Base-by-base conservation (phyloP, 176 grass and related monocot species). In the Rhynchospora tenuis region DNA sequence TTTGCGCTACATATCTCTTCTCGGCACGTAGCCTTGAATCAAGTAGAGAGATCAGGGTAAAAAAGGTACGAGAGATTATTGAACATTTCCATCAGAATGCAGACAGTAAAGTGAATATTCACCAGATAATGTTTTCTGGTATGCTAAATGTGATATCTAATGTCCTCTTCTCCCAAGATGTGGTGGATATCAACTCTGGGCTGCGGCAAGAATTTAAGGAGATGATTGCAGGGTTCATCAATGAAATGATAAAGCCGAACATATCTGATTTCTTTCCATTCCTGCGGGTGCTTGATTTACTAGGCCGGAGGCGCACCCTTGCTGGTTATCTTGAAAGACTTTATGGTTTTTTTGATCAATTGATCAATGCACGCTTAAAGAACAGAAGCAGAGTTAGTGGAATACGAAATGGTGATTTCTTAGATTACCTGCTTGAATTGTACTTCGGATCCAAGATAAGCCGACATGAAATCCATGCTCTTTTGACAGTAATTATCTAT, bases 221-320 rank as follows among this genome's bases (percentile, higher is more conserved):
- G 45, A 9, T 72, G 20, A 11, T 71, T 28, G 7, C 22, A 15
- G 15, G 43, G 31, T 3, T 19, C 11, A 6, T 72, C 59, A 7
- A 12, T 47, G 9, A 56, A n/a, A 24, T 12, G 23, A 2, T 22
- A 20, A 56, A 19, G 20, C 22, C 81, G 6, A 59, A 84, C 22
- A 19, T 84, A 11, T 84, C 81, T 1, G 64, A 84, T 45, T 84
- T 84, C 12, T 84, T 84, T 84, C 81, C 81, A 23, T 52, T 12
- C 24, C 9, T 84, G 9, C 24, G 48, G 22, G 10, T 50, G 42
- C 63, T 84, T 26, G 81, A 84, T 68, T 52, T 84, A 43, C 81
- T 58, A 20, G n/a, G 81, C 5, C 43, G 16, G 29, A 28, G 69
- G 16, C 69, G 29, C 7, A 43, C 14, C 29, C 13, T 19, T 33